Base-by-base conservation (phyloP, 495 filamentous ascomycete genomes). In the Bacidia gigantensis region DNA sequence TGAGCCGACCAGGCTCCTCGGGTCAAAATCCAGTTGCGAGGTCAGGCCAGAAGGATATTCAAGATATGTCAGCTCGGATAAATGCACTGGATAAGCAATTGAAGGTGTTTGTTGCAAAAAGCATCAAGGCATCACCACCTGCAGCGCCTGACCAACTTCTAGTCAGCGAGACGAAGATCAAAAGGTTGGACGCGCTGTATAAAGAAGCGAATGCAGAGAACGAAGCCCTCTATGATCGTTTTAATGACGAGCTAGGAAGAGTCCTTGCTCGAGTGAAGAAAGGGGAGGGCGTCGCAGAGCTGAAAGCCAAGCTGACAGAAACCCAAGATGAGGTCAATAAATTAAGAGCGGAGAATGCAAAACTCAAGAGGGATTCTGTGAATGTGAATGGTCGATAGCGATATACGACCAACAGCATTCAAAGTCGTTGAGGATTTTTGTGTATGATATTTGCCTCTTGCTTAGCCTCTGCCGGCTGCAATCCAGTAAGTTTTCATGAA, bases 131-230 rank as follows among this genome's bases (percentile, higher is more conserved):
- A 1, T 67, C 93, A 12, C 32, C 32, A n/a, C 77, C 82, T 49
- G 72, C 67, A 52, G 85, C 90, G 52, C 56, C 89, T 44, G 82
- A 87, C 46, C 80, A 77, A 0, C 72, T 94, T 3, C 70, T 78
- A 32, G 77, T 84, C 2, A 79, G 74, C 51, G 87, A 95, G 61
- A 74, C 72, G 45, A 90, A 92, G 51, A 83, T 82, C 41, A 83
- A 80, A 59, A 83, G 86, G 39, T 77, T 96, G 29, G 89, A 96
- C 62, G 86, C 92, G 64, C 67, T 95, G 32, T 92, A 93, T 67
- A 85, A 87, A 53, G 84, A 95, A 59, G 78, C 82, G 17, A 90
- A 81, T 60, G 86, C 86, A 0, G 92, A 97, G 70, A 98, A 96
- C 57, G 90, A 96, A 66, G 78, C 92, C 46, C 72, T 96, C 38